A percentile compares a stretch with the other conserved stretches of the same genome.
Conservation (phyloP, 1,284 basidiomycete genomes). For the Puccinia coronata region DNA sequence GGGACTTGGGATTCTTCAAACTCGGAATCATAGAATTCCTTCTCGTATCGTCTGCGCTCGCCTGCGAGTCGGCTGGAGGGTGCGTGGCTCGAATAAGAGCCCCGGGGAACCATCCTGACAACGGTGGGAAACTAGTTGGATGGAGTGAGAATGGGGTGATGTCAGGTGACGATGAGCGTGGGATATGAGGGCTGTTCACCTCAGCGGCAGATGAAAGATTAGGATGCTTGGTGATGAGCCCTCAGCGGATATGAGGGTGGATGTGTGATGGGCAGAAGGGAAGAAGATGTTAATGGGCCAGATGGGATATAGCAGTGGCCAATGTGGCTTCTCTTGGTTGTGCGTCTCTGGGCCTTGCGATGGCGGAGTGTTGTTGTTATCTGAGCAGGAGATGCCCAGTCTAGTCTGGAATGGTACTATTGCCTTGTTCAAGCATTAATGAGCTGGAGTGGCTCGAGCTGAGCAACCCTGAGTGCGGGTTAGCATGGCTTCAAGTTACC, state of each 20-base stretch:
- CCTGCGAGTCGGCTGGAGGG: not conserved
- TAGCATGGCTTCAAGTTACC: constrained; percentile 9
- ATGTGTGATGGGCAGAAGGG: not conserved
- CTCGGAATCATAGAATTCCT: not conserved
- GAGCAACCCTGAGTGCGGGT: not conserved
- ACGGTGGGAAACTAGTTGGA: not conserved
- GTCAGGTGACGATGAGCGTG: not conserved
- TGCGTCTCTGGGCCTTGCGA: too few species aligned
- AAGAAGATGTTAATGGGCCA: not conserved
- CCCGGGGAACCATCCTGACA: constrained; percentile 16
- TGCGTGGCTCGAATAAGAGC: too few species aligned
- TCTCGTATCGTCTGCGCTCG: not conserved
- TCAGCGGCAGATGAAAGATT: not conserved
- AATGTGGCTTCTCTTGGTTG: not conserved
- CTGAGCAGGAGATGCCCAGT: not conserved
- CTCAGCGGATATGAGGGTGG: not conserved
- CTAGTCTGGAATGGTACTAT: not conserved
- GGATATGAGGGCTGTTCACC: not conserved
- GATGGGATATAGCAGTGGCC: not conserved
- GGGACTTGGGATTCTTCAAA: constrained; percentile 11
- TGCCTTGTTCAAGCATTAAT: not conserved
- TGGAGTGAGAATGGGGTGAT: not conserved
- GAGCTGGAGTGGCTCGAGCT: constrained; percentile 15
- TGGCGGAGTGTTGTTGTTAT: not conserved
- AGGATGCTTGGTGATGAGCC: not conserved